phyloP scores from a whole-genome alignment of 1,139 yeast species.

The Pneumocystis oryctolagi region DNA sequence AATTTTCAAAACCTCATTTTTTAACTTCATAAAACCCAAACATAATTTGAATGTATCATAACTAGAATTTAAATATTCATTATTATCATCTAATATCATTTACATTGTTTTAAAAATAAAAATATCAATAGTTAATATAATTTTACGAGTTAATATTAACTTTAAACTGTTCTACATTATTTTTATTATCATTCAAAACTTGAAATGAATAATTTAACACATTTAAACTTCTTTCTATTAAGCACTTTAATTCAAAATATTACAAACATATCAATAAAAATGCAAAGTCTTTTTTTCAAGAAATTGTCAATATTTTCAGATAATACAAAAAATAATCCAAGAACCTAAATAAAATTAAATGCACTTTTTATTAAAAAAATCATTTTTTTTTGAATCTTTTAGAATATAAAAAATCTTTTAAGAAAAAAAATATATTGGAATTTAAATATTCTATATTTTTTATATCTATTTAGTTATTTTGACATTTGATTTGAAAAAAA shows the following conservation, averaged over 20 bases:
- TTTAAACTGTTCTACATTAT: background rate
- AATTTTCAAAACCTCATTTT: background rate
- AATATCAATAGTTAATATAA: background rate
- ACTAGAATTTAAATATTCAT: background rate
- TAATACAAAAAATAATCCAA: background rate
- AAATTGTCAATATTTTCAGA: background rate
- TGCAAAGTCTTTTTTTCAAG: background rate
- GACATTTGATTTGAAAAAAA: background rate
- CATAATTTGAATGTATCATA: background rate
- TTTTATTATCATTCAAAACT: background rate
- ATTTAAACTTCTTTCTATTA: background rate
- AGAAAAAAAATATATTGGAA: background rate
- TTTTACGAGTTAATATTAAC: background rate
- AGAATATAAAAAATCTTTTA: background rate
- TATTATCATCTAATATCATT: background rate
- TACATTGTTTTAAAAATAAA: background rate
- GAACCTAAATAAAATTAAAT: background rate
- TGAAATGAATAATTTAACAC: background rate
- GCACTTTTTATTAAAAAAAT: background rate
- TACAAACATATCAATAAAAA: background rate
- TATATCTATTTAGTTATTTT: background rate
- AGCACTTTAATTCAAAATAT: background rate
- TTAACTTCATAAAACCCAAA: background rate
- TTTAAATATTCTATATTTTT: background rate
- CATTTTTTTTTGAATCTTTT: background rate